Evolutionary conservation across 495 filamentous ascomycete genomes (phyloP).

Genomic region (Neurospora pannonica): DNA sequence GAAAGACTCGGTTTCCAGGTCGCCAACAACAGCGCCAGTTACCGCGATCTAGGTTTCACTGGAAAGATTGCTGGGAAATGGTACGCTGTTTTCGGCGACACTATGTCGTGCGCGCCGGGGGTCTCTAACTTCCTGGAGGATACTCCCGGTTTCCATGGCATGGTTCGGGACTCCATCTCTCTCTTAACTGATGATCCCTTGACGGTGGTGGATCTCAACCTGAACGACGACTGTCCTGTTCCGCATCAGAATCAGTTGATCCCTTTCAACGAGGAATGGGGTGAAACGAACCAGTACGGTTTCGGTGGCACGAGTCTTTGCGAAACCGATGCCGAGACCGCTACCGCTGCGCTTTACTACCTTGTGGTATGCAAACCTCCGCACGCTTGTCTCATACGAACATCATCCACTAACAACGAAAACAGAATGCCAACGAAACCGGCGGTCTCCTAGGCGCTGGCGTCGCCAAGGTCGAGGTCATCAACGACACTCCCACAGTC

Average conservation of each 20-base stretch:
- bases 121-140: conserved; percentile 18
- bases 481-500: conserved; percentile 22
- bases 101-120: conserved; percentile 23
- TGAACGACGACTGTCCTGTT: conserved; percentile 23
- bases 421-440: conserved; percentile 21
- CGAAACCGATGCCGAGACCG: conserved; percentile 14
- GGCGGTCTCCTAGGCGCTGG: conserved; percentile 22
- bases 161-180: conserved; percentile 26
- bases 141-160: conserved; percentile 23
- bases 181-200: conserved; percentile 22
- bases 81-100: conserved; percentile 31
- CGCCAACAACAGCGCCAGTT: conserved; percentile 27
- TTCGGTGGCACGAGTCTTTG: conserved; percentile 30
- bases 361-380: conserved; percentile 12
- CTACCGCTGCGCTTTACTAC: conserved; percentile 19
- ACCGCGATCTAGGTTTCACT: conserved; percentile 33
- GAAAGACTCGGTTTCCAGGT: conserved; percentile 25
- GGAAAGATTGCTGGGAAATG: conserved; percentile 25
- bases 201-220: conserved; percentile 17
- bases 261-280: conserved; percentile 23
- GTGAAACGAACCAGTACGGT: conserved; percentile 20
- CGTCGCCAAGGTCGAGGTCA: conserved; percentile 22
- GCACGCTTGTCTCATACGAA: not conserved
- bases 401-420: not conserved
- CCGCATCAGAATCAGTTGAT: conserved; percentile 24